Base-by-base conservation (phyloP, 495 filamentous ascomycete species). In the Sabuloglossum arenarium region DNA sequence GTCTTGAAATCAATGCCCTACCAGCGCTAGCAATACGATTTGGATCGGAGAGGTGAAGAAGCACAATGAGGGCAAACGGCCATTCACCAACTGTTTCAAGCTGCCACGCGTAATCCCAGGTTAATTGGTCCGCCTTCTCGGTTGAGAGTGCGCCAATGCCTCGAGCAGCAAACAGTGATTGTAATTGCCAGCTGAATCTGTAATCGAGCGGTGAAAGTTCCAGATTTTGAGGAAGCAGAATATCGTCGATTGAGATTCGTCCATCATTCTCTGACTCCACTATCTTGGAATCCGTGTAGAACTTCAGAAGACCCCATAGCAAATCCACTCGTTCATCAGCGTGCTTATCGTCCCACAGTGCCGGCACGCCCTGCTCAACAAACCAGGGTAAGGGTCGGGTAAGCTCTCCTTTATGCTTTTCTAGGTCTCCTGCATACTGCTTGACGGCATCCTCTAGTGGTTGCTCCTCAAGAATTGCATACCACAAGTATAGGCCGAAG, bases 401-500 rank as follows among this genome's bases (percentile, higher is more conserved):
- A 21, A 81, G 67, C 62, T 86, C 77, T 55, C 61, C 81, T 73
- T 60, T 75, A 72, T 61, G 73, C 21, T 53, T 57, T 16, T 63
- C 70, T 6, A 94, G 69, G 61, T 94, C 85, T 25, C 78, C 64
- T 47, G 74, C 68, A 66, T 82, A 95, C 19, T 75, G 75, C 28
- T 73, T 67, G 21, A 94, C 78, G 10, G 88, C 88, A 50, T 70
- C 72, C 54, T 82, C 77, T 32, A 94, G 71, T 39, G 77, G 72
- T 34, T 86, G 79, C 49, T 81, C 74, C 28, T 79, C 71, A 10
- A 74, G 71, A 45, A 79, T 85, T 39, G 76, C 79, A 65, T 94
- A 96, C 80, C 84, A 94, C 9, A 97, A 74, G 51, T 88, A 79
- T 23, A 98, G 74, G 14, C 86, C 93, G 65, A 98, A 94, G 0